Percentiles rank a stretch among this genome's conserved stretches.
phyloP scores from a whole-genome alignment of 1,284 basidiomycete species.

The Apiotrichum akiyoshidainum region DNA sequence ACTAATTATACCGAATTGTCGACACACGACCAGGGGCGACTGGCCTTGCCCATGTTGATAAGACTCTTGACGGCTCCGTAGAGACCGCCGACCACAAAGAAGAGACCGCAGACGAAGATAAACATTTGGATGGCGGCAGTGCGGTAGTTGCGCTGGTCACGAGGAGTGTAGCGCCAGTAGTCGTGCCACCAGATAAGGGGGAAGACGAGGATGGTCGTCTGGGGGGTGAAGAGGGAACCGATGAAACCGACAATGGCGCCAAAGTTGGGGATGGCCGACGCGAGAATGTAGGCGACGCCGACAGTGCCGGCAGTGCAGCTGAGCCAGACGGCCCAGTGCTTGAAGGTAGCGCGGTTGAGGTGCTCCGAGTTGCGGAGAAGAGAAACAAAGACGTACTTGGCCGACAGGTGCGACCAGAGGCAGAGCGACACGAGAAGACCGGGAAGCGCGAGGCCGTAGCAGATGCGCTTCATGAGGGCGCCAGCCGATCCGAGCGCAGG shows the following conservation, averaged over 20 bases:
- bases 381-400: constrained; percentile 61
- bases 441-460: constrained; percentile 40
- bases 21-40: constrained; percentile 2
- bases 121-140: neutral
- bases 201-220: constrained; percentile 12
- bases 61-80: neutral
- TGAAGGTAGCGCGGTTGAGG: constrained; percentile 57
- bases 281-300: constrained; percentile 11
- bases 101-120: neutral
- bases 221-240: constrained; percentile 5
- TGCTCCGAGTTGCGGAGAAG: constrained; percentile 59
- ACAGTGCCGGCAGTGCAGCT: constrained; percentile 45
- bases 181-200: constrained; percentile 17
- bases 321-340: constrained; percentile 60
- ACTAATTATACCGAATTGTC: neutral
- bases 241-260: constrained; percentile 18
- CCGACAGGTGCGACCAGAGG: constrained; percentile 22
- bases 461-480: constrained; percentile 36
- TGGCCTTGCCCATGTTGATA: neutral
- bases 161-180: constrained; percentile 10
- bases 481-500: constrained; percentile 47
- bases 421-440: constrained; percentile 31
- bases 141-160: neutral
- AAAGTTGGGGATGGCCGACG: constrained; percentile 17
- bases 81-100: constrained; percentile 4